phyloP scores from a whole-genome alignment of 139 green algal species.

The Chlorokybus atmophyticus region DNA sequence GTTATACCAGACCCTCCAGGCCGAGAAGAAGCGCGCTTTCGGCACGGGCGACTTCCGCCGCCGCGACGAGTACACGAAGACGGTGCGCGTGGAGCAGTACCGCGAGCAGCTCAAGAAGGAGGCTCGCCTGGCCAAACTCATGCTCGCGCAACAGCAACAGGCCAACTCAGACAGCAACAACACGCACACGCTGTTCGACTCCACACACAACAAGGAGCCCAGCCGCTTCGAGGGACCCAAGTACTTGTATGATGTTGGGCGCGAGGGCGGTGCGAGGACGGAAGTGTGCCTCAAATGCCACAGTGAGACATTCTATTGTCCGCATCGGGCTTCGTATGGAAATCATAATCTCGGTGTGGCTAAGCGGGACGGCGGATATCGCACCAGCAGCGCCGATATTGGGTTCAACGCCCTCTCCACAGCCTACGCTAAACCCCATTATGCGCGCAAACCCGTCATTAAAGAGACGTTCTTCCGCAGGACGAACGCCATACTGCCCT shows the following conservation, averaged over 20 bases:
- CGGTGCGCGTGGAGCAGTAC: constrained; percentile 16
- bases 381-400: neutral
- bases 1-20: constrained; percentile 6
- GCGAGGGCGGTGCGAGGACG: neutral
- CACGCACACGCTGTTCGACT: too few relatives aligned
- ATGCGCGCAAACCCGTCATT: constrained; percentile 8
- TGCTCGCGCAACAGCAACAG: too few relatives aligned
- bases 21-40: constrained; percentile 24
- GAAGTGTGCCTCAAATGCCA: constrained; percentile 2
- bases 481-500: too few relatives aligned
- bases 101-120: constrained; percentile 14
- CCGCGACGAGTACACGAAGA: constrained; percentile 17
- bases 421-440: constrained; percentile 6
- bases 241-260: constrained; percentile 1
- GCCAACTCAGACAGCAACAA: too few relatives aligned
- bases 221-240: neutral
- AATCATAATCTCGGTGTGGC: neutral
- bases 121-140: too few relatives aligned
- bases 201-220: constrained; percentile 1
- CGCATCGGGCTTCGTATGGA: neutral
- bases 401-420: neutral
- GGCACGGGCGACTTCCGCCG: constrained; percentile 14
- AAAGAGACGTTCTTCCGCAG: constrained; percentile 9
- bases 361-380: neutral
- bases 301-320: constrained; percentile 4